Percentiles rank a stretch among this genome's conserved stretches.
Conservation (phyloP, 352 stramenopile genomes). For the Phytophthora gonapodyides region DNA sequence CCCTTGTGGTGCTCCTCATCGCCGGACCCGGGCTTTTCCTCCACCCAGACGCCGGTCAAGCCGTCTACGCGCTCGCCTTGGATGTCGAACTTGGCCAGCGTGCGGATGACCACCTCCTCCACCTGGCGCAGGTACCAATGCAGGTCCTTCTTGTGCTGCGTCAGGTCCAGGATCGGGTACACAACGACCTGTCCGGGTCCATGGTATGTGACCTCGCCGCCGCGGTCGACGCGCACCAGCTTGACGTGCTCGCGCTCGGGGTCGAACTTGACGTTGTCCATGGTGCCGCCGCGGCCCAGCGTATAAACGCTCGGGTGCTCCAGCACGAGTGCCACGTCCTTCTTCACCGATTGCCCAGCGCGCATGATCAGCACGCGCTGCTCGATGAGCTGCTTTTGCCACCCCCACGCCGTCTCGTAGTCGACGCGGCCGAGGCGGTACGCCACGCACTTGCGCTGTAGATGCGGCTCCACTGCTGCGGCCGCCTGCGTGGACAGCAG, state of each 20-base stretch:
- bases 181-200: constrained; percentile 97
- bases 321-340: constrained; percentile 55
- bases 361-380: constrained; percentile 65
- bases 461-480: constrained; percentile 5
- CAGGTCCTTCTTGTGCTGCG: constrained; percentile 94
- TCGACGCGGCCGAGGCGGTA: constrained; percentile 75
- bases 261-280: constrained; percentile 86
- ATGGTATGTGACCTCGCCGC: constrained; percentile 99
- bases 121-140: constrained; percentile 97
- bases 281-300: constrained; percentile 94
- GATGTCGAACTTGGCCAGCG: constrained; percentile 88
- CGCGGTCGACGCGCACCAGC: constrained; percentile 98
- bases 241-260: constrained; percentile 65
- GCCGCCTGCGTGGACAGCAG: constrained; percentile 12
- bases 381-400: constrained; percentile 89
- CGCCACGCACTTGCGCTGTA: constrained; percentile 58
- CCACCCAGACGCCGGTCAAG: constrained; percentile 97
- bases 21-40: constrained; percentile 37
- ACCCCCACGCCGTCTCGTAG: constrained; percentile 87
- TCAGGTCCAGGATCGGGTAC: constrained; percentile 98
- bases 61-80: constrained; percentile 90
- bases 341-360: constrained; percentile 44
- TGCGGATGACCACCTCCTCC: constrained; percentile 96
- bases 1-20: constrained; percentile 26
- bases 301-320: constrained; percentile 97